Base-by-base conservation (phyloP, 495 filamentous ascomycete genomes). In the Stereocaulon alpinum region DNA sequence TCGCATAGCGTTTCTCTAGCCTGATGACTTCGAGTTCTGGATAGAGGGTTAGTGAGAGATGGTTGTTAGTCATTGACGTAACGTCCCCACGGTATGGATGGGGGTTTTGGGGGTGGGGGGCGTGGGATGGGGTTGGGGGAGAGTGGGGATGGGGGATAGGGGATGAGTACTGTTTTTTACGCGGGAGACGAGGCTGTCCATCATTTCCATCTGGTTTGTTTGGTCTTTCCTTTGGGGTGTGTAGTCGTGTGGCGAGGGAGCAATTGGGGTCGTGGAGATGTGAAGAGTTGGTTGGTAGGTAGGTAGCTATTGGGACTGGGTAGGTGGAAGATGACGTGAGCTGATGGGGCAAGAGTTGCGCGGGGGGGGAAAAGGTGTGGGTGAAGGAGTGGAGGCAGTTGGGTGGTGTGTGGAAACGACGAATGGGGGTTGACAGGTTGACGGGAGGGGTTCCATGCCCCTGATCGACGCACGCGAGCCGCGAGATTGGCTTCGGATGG, bases 1-100 rank as follows among this genome's bases (percentile, higher is more conserved):
- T 80, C 24, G 86, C 87, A 77, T 91, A 91, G 55, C 85, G 79
- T 69, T 89, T 81, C 72, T 91, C 87, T 61, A 91, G 81, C 42
- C 85, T 84, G 75, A 86, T 85, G 67, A 89, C 78, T 76, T 90
- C 85, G 62, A 85, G 73, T 73, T 80, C 65, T 80, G 76, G 67
- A 81, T 7, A 4, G 6, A 30, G 12, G 29, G 14, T 54, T 27
- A 24, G 72, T 66, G 74, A 74, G 27, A 80, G 76, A 60, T 24
- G 24, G 24, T 1, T 24, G 24, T 24, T 3, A 24, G 24, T 24
- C 24, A 24, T 24, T 24, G 24, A 82, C 42, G 63, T 80, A 68
- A 29, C 70, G 70, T 67, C 6, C 12, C 9, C 12, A 12, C 12
- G 6, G 34, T 9, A 37, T 2, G 7, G 34, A 37, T 37, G 7